These are phyloP conservation scores for Eutreptiella sp. DNA, from an alignment of 208 protist species.

Conservation along the genomic window DNA sequence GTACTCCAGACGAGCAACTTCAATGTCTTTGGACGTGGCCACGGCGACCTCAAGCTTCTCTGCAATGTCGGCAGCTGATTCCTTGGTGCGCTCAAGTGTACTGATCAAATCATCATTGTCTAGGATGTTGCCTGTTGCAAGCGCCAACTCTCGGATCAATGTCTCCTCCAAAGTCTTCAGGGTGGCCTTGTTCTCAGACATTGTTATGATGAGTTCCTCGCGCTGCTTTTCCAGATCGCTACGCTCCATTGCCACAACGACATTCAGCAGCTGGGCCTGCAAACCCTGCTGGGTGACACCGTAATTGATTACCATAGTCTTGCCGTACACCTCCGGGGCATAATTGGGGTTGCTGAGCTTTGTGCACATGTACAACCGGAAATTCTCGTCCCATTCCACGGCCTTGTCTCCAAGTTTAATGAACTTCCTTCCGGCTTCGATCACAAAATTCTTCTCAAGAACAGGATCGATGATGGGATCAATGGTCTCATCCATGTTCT, in stretches of 20 bases:
- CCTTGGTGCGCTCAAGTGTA: constrained; percentile 96
- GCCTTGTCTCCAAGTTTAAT: constrained; percentile 92
- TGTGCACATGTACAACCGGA: constrained; percentile 94
- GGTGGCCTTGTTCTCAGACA: constrained; percentile 88
- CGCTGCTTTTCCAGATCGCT: constrained; percentile 90
- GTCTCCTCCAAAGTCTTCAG: constrained; percentile 96
- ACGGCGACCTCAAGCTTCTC: constrained; percentile 89
- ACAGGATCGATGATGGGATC: constrained; percentile 97
- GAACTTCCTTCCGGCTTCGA: constrained; percentile 65
- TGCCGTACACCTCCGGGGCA: constrained; percentile 92
- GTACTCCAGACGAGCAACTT: constrained; percentile 89
- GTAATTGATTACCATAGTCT: constrained; percentile 98
- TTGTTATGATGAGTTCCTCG: constrained; percentile 90
- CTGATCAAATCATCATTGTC: constrained; percentile 97
- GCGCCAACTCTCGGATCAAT: constrained; percentile 91
- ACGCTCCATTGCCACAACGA: constrained; percentile 93
- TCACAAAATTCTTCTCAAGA: constrained; percentile 90
- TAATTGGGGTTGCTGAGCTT: constrained; percentile 98
- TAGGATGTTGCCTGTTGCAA: constrained; percentile 93
- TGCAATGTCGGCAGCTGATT: constrained; percentile 88
- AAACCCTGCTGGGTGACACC: constrained; percentile 94
- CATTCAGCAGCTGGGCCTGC: constrained; percentile 96
- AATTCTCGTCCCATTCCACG: constrained; percentile 95
- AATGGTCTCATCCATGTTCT: constrained; percentile 97
- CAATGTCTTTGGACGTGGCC: constrained; percentile 88